Base-by-base conservation (phyloP, 768 basidiomycete genomes). In the Mycena belliarum region DNA sequence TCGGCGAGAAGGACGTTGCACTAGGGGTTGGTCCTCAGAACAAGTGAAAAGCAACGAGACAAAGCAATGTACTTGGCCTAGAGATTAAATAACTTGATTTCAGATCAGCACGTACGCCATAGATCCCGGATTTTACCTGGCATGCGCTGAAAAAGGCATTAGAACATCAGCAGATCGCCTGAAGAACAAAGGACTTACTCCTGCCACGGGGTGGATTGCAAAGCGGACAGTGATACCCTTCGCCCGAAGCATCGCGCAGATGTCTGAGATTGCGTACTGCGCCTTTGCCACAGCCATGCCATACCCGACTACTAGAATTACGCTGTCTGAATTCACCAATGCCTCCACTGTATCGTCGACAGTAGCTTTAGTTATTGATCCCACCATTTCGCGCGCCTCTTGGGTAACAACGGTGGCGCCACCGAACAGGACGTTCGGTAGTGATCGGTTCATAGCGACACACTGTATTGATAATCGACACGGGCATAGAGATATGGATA, bases 231-330 rank as follows among this genome's bases (percentile, higher is more conserved):
- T 91, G 65, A 93, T 78, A 14, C 84, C 91, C 66, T 86, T 91
- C 8, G 85, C 77, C 46, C 87, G 78, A 37, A 94, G 78, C 72
- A 88, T 81, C 0, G 82, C 76, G 20, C 86, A 86, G 40, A 95
- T 91, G 63, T 94, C 93, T 7, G 82, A 82, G 51, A 84, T 82
- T 15, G 86, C 84, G 68, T 89, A 91, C 65, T 95, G 93, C 6
- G 93, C 93, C 69, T 92, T 93, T 21, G 93, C 92, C 1, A 94
- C 92, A 26, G 93, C 93, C 91, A 95, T 93, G 35, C 93, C 93
- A 67, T 95, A 93, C 15, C 47, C 45, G 45, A 68, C 46, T 64
- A 87, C 89, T 70, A 95, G 72, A 53, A 94, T 93, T 23, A 95
- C 91, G 66, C 76, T 93, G 57, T 94, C 91, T 0, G 93, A 84